These are phyloP conservation scores for Mycena rosella DNA, from an alignment of 768 basidiomycete species.

Conservation along the genomic window DNA sequence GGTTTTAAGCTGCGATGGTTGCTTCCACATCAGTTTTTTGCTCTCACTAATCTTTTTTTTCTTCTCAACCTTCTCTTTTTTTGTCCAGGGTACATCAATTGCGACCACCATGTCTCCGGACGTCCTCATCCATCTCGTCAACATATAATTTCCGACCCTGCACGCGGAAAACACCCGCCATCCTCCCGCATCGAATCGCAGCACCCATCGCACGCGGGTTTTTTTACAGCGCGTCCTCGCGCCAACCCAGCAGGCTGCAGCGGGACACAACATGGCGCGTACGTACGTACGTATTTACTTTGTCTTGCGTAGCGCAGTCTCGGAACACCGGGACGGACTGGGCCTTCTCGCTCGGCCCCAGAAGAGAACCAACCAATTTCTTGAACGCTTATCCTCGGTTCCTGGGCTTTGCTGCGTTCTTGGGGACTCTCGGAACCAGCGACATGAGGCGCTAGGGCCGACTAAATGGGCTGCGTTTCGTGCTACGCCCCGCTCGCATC, in stretches of 20 bases:
- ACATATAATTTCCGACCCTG: conserved; percentile 19
- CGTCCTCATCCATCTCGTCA: background rate
- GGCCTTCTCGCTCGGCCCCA: conserved; percentile 12
- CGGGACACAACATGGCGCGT: background rate
- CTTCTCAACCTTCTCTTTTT: conserved; percentile 1
- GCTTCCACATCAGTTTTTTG: background rate
- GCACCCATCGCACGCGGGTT: background rate
- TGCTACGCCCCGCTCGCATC: conserved; percentile 13
- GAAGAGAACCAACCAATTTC: conserved; percentile 7
- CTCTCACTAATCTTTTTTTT: background rate
- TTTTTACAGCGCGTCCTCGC: background rate
- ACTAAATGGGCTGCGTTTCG: conserved; percentile 8
- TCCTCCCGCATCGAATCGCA: background rate
- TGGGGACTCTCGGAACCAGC: background rate
- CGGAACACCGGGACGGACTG: conserved; percentile 22
- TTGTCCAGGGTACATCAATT: conserved; percentile 22
- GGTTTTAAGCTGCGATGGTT: conserved; percentile 16
- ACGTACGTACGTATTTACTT: conserved; percentile 15
- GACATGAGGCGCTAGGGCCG: conserved; percentile 33
- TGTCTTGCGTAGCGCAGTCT: background rate
- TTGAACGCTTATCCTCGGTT: conserved; percentile 21
- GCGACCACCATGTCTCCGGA: conserved; percentile 2
- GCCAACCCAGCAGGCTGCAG: conserved; percentile 10
- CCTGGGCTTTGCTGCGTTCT: conserved; percentile 19
- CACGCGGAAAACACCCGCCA: conserved; percentile 12